These are phyloP conservation scores for Cercophora newfieldiana DNA, from an alignment of 495 filamentous ascomycete species.

Conservation along the genomic window DNA sequence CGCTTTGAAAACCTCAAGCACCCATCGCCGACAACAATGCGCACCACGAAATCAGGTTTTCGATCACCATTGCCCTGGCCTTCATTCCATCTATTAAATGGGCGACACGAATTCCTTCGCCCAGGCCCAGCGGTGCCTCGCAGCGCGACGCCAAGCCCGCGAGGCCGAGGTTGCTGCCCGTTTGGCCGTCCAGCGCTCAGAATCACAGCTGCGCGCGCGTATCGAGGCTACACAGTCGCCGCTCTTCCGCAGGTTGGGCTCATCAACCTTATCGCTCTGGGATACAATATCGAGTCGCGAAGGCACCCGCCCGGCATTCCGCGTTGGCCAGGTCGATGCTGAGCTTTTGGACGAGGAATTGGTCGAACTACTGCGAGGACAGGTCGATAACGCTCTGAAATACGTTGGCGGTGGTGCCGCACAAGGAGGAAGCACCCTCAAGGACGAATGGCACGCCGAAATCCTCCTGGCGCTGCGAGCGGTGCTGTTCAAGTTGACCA, in stretches of 20 bases:
- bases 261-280: slow-evolving; percentile 62
- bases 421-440: slow-evolving; percentile 27
- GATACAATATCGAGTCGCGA: slow-evolving; percentile 71
- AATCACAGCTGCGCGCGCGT: slow-evolving; percentile 57
- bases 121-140: slow-evolving; percentile 79
- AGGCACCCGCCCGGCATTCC: slow-evolving; percentile 80
- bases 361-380: slow-evolving; percentile 76
- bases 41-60: neutral
- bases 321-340: slow-evolving; percentile 95
- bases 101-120: slow-evolving; percentile 72
- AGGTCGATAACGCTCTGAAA: slow-evolving; percentile 86
- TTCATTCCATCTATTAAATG: slow-evolving; percentile 47
- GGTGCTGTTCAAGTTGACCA: slow-evolving; percentile 86
- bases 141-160: slow-evolving; percentile 72
- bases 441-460: slow-evolving; percentile 84
- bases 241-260: slow-evolving; percentile 55
- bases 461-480: slow-evolving; percentile 75
- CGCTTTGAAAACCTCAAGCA: slow-evolving; percentile 1
- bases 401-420: slow-evolving; percentile 66
- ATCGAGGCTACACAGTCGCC: slow-evolving; percentile 65
- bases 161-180: slow-evolving; percentile 61
- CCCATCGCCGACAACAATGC: slow-evolving; percentile 1
- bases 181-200: slow-evolving; percentile 54
- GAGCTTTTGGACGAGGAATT: slow-evolving; percentile 95
- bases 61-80: neutral